phyloP scores from a whole-genome alignment of 371 early-diverging fungal genomes.

The Mortierella sp. region DNA sequence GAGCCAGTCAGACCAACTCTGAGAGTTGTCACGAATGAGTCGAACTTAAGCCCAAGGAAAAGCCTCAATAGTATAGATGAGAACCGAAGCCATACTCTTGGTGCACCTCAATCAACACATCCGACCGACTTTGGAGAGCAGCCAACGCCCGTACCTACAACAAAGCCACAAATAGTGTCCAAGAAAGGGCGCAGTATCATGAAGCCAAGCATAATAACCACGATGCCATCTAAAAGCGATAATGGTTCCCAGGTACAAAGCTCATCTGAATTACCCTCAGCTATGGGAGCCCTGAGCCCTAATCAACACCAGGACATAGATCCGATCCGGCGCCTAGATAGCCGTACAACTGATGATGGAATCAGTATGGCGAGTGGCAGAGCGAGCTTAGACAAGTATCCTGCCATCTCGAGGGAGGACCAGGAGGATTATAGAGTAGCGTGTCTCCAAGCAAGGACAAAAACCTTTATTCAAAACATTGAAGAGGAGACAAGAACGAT shows the following conservation, averaged over 20 bases:
- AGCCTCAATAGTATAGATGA: background rate
- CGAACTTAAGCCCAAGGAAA: background rate
- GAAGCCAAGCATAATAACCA: conserved; percentile 41
- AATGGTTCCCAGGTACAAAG: conserved; percentile 3
- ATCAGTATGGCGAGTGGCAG: conserved; percentile 8
- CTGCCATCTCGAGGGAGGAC: conserved; percentile 11
- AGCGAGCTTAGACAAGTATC: background rate
- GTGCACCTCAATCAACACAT: background rate
- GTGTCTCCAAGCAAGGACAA: conserved; percentile 30
- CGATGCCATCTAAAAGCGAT: conserved; percentile 12
- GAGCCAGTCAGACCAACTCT: conserved; percentile 1
- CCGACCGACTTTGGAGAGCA: background rate
- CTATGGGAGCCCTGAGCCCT: background rate
- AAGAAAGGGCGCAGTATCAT: conserved; percentile 38
- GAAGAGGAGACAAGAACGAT: conserved; percentile 40
- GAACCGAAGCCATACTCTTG: background rate
- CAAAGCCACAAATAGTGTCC: background rate
- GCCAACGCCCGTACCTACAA: background rate
- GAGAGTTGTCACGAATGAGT: background rate
- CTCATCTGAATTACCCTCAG: background rate
- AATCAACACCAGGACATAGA: background rate
- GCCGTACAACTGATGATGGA: conserved; percentile 15
- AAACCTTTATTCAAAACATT: conserved; percentile 38
- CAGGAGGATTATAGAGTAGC: conserved; percentile 32
- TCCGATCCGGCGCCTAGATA: conserved; percentile 14